phyloP scores from a whole-genome alignment of 1,284 basidiomycete genomes.

The Pholiota adiposa region DNA sequence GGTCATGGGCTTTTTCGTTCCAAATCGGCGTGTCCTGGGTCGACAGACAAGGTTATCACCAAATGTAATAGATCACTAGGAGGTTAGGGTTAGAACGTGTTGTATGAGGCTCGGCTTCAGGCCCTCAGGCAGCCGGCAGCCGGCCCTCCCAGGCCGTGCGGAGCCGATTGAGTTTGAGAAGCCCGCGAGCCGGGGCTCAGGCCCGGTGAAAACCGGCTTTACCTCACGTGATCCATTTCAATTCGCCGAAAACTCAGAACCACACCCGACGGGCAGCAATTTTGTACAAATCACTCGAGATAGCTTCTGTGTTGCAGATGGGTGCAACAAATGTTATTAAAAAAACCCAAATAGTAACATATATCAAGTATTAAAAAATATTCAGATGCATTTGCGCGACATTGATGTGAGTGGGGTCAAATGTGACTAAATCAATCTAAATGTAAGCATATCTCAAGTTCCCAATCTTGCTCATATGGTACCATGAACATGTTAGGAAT shows the following conservation, averaged over 20 bases:
- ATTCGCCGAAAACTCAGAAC: conserved; percentile 12
- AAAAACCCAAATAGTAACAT: conserved; percentile 6
- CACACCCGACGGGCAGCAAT: conserved; percentile 5
- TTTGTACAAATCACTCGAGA: conserved; percentile 12
- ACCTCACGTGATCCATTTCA: conserved; percentile 9
- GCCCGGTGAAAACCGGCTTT: conserved; percentile 12
- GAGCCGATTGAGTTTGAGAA: too few relatives aligned
- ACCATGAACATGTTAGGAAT: conserved; percentile 9
- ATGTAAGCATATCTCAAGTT: conserved; percentile 11
- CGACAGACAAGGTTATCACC: too few relatives aligned
- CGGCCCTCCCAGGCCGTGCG: too few relatives aligned
- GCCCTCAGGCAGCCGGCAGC: too few relatives aligned
- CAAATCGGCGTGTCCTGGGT: too few relatives aligned
- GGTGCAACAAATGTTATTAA: conserved; percentile 6
- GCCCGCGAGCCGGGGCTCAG: too few relatives aligned
- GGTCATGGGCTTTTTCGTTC: too few relatives aligned
- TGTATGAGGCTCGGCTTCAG: too few relatives aligned
- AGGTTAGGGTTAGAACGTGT: too few relatives aligned
- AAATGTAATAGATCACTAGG: too few relatives aligned
- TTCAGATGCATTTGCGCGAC: conserved; percentile 8
- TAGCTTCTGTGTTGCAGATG: conserved; percentile 12
- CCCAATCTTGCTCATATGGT: background rate
- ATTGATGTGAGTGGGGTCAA: conserved; percentile 4
- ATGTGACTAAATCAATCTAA: conserved; percentile 18
- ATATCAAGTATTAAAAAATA: conserved; percentile 4